A percentile compares a stretch with the other conserved stretches of the same genome.
phyloP scores from a whole-genome alignment of 257 asterid species.

The Leonotis leonurus region DNA sequence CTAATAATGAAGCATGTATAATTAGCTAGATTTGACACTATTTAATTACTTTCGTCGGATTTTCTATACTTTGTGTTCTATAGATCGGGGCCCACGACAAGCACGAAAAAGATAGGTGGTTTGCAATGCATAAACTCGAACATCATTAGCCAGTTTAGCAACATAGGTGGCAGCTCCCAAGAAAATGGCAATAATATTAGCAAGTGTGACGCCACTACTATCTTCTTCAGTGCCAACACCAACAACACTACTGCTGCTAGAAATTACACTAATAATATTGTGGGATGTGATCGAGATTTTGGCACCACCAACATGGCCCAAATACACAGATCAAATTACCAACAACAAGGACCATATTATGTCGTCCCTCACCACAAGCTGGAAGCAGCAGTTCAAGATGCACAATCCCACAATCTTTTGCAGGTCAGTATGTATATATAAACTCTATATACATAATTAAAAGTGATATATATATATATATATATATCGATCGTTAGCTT shows the following conservation, averaged over 20 bases:
- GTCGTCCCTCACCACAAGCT: not conserved
- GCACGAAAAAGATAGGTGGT: not conserved
- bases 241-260: too few species aligned
- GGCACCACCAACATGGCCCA: not conserved
- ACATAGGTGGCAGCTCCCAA: constrained; percentile 7
- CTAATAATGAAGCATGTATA: too few species aligned
- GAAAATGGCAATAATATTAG: constrained; percentile 7
- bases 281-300: not conserved
- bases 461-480: too few species aligned
- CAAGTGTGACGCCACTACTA: not conserved
- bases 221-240: not conserved
- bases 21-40: too few species aligned
- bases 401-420: not conserved
- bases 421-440: constrained; percentile 19
- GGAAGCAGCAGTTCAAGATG: not conserved
- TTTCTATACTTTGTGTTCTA: not conserved
- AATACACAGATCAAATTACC: not conserved
- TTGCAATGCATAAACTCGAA: constrained; percentile 1
- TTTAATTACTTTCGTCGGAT: too few species aligned
- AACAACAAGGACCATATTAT: not conserved
- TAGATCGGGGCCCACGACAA: not conserved
- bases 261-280: not conserved
- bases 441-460: too few species aligned
- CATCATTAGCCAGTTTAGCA: constrained; percentile 4
- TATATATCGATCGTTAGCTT: too few species aligned